phyloP scores from a whole-genome alignment of 1,139 yeast genomes.

The Scheffersomyces parashehatae region DNA sequence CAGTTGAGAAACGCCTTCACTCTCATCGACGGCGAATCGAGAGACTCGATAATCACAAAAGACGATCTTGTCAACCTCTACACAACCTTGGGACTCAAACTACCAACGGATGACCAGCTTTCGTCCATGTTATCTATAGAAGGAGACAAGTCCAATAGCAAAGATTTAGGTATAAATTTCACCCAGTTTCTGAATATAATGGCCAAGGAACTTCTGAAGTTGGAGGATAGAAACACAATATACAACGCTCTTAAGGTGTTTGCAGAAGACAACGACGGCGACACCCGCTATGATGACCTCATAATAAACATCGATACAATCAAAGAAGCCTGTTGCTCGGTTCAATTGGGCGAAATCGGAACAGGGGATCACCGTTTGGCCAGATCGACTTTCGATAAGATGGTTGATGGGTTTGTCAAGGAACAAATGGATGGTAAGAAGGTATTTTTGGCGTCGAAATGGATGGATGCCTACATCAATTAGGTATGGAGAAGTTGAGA shows the following conservation, averaged over 20 bases:
- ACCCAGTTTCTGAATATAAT: constrained; percentile 70
- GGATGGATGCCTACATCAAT: constrained; percentile 58
- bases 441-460: constrained; percentile 56
- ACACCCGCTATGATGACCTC: constrained; percentile 25
- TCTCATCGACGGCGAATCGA: constrained; percentile 77
- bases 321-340: constrained; percentile 49
- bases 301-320: constrained; percentile 53
- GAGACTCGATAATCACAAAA: constrained; percentile 65
- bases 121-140: constrained; percentile 47
- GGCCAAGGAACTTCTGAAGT: constrained; percentile 56
- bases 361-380: constrained; percentile 53
- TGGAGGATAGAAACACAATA: constrained; percentile 64
- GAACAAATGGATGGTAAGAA: constrained; percentile 59
- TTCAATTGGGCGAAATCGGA: constrained; percentile 44
- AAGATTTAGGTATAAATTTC: constrained; percentile 54
- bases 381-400: constrained; percentile 50
- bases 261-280: constrained; percentile 34
- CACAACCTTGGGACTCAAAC: constrained; percentile 45
- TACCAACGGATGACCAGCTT: constrained; percentile 46
- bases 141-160: constrained; percentile 15
- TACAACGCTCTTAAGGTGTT: constrained; percentile 64
- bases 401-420: constrained; percentile 57
- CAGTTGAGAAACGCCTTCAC: constrained; percentile 52
- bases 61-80: constrained; percentile 62
- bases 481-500: constrained; percentile 10